Base-by-base conservation (phyloP, 2,329 filamentous ascomycete species). In the Aspergillus aculeatinus region DNA sequence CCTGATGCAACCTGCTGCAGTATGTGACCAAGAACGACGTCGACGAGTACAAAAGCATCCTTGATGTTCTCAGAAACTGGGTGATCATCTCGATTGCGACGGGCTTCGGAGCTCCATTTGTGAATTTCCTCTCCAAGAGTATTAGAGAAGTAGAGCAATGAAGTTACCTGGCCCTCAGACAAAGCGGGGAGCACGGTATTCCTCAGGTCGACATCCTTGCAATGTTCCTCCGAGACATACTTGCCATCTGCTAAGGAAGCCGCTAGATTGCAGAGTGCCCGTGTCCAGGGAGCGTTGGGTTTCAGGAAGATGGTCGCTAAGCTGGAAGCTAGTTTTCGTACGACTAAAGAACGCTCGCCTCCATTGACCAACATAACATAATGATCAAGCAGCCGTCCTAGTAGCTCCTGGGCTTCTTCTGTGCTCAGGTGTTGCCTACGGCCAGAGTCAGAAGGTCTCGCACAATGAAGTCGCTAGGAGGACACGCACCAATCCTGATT, bases 401-500 rank as follows among this genome's bases (percentile, higher is more conserved):
- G 67, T 11, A 81, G 71, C 57, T 76, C 72, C 23, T 64, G 55
- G 5, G 69, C 63, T 47, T 74, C 72, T 25, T 72, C 60, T 35
- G 74, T 67, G 27, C 69, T 73, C 31, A 81, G 64, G 4, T 73
- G 69, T 58, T 74, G 68, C 71, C 77, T 79, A 55, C 33, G 55
- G 29, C 21, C 27, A 11, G 7, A 3, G 49, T 56, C n/a, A 55
- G 49, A 58, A 21, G 58, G 50, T 19, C 19, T 10, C 14, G 27
- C 21, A 25, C 29, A 16, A 11, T 56, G 51, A 44, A 51, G 2
- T 42, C 16, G 44, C n/a, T 53, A 19, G 47, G 39, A 42, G 51
- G 16, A 14, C 48, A 65, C 81, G 64, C 79, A 90, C 89, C 88
- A 91, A 72, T 95, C 91, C n/a, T 88, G 89, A 73, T 98, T 97